These are phyloP conservation scores for Cerrena zonata DNA, from an alignment of 1,284 basidiomycete genomes.

Conservation along the genomic window DNA sequence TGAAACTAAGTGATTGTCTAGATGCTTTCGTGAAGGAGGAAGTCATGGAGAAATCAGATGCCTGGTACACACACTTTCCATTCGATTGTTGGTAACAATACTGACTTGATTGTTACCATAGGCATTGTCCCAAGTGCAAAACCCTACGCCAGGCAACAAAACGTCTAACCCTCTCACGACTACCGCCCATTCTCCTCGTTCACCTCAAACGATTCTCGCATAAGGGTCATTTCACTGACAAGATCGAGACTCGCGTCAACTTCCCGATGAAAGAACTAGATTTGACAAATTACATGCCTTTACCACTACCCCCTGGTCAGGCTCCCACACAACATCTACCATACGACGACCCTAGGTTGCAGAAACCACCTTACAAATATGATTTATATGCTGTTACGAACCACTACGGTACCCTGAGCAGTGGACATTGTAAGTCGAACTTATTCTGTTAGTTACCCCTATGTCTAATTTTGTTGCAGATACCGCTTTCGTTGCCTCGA, in stretches of 20 bases:
- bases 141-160: conserved; percentile 78
- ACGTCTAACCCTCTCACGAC: conserved; percentile 78
- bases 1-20: conserved; percentile 76
- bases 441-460: conserved; percentile 1
- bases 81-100: neutral
- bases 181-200: conserved; percentile 91
- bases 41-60: conserved; percentile 87
- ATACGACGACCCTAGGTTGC: conserved; percentile 69
- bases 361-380: conserved; percentile 80
- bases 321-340: conserved; percentile 39
- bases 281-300: conserved; percentile 87
- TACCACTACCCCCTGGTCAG: conserved; percentile 62
- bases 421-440: conserved; percentile 83
- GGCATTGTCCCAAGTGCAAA: conserved; percentile 93
- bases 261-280: conserved; percentile 84
- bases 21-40: conserved; percentile 90
- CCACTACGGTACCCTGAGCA: conserved; percentile 85
- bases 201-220: conserved; percentile 95
- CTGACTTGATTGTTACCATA: conserved; percentile 25
- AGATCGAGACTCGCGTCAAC: conserved; percentile 84
- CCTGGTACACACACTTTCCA: conserved; percentile 63
- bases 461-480: conserved; percentile 41
- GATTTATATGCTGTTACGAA: conserved; percentile 89
- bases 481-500: conserved; percentile 78
- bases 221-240: conserved; percentile 90